A percentile compares a stretch with the other conserved stretches of the same genome.
These are phyloP conservation scores for Adiantum capillusveneris DNA, from an alignment of 75 land plant species.

Conservation along the genomic window DNA sequence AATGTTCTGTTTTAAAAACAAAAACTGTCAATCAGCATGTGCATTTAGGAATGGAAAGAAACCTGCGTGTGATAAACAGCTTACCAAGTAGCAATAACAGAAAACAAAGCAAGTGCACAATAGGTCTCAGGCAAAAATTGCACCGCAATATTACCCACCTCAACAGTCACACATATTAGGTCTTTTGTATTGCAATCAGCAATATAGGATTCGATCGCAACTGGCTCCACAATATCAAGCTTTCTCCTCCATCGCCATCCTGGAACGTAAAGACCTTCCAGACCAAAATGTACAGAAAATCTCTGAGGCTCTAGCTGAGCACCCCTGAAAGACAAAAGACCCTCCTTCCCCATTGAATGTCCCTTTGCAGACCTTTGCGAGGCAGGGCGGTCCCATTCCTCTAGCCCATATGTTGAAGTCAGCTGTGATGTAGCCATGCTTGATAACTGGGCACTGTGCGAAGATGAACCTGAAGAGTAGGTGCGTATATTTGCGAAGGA, in stretches of 20 bases:
- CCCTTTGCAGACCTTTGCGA: conserved; percentile 36
- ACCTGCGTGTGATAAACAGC: too few species aligned
- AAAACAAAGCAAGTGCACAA: neutral
- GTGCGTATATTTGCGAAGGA: conserved; percentile 83
- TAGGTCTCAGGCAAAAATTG: too few species aligned
- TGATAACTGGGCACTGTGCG: conserved; percentile 24
- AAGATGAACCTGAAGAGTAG: conserved; percentile 73
- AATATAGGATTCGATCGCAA: conserved; percentile 71
- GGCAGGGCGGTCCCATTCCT: conserved; percentile 59
- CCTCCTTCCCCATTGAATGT: conserved; percentile 52
- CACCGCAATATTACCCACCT: conserved; percentile 28
- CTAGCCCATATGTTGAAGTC: conserved; percentile 40
- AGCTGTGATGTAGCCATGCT: conserved; percentile 23
- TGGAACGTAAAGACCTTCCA: conserved; percentile 91
- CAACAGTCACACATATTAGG: conserved; percentile 85
- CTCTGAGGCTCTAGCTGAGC: conserved; percentile 79
- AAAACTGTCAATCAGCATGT: too few species aligned
- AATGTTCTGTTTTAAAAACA: conserved; percentile 47
- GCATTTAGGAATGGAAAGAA: too few species aligned
- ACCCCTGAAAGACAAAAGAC: conserved; percentile 83
- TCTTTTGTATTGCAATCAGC: conserved; percentile 89
- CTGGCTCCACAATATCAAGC: conserved; percentile 80
- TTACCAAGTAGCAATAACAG: neutral
- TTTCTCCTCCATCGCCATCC: conserved; percentile 90
- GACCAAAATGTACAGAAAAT: conserved; percentile 83